Evolutionary conservation across 441 rosid genomes (phyloP).

Genomic region (Syzygium malaccense): DNA sequence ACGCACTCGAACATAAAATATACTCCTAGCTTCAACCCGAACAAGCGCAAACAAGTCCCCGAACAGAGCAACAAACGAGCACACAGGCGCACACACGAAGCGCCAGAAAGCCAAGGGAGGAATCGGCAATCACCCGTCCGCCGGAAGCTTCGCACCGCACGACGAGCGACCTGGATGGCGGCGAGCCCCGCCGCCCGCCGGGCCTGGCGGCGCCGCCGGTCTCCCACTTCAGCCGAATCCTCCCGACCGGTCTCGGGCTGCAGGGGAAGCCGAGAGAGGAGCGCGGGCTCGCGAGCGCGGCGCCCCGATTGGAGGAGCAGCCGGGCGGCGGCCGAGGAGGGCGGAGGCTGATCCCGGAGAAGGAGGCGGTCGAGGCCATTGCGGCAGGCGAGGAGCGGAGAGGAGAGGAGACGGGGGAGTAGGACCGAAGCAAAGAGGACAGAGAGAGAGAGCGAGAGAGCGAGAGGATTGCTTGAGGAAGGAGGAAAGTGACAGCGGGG

Average conservation of each 20-base stretch:
- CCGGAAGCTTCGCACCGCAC: conserved; percentile 62
- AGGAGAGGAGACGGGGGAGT: neutral
- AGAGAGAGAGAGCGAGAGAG: conserved; percentile 1
- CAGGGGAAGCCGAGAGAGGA: conserved; percentile 30
- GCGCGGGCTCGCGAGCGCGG: conserved; percentile 21
- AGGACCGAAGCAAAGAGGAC: neutral
- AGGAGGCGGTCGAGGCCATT: conserved; percentile 47
- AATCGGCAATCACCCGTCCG: conserved; percentile 49
- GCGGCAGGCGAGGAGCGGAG: neutral
- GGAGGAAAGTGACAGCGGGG: neutral
- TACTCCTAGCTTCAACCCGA: neutral
- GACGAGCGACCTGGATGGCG: conserved; percentile 18
- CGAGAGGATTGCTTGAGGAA: conserved; percentile 8
- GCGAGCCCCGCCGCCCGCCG: neutral
- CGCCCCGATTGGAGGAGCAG: neutral
- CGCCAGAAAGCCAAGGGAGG: neutral
- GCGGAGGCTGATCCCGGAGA: conserved; percentile 28
- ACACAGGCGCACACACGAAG: neutral
- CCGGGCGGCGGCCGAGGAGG: conserved; percentile 5
- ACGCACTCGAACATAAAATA: neutral
- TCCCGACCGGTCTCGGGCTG: conserved; percentile 22
- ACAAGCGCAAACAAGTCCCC: neutral
- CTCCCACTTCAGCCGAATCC: conserved; percentile 17
- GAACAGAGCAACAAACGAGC: neutral
- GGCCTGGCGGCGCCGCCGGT: conserved; percentile 14